phyloP scores from a whole-genome alignment of 768 basidiomycete species.

The Boletellus sp. region DNA sequence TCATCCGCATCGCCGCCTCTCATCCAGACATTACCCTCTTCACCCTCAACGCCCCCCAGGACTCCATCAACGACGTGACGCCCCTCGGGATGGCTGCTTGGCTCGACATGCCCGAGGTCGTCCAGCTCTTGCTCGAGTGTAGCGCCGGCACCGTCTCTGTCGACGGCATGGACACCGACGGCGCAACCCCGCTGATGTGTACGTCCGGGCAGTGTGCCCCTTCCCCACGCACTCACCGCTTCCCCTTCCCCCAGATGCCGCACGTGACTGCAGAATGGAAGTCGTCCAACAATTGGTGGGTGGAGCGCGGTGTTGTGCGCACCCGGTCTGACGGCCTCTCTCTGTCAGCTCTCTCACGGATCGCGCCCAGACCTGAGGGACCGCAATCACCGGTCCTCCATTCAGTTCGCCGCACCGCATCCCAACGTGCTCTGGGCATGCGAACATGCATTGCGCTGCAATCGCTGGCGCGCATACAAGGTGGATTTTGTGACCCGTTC shows the following conservation, averaged over 20 bases:
- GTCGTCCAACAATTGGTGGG: constrained; percentile 67
- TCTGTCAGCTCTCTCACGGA: constrained; percentile 50
- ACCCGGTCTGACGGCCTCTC: constrained; percentile 5
- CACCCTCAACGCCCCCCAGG: constrained; percentile 71
- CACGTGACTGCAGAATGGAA: constrained; percentile 65
- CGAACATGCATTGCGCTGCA: constrained; percentile 59
- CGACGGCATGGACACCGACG: constrained; percentile 69
- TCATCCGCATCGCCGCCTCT: constrained; percentile 51
- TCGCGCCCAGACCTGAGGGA: constrained; percentile 74
- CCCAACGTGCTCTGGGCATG: constrained; percentile 66
- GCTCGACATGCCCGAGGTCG: constrained; percentile 60
- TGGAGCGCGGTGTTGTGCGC: constrained; percentile 6
- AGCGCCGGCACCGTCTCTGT: constrained; percentile 63
- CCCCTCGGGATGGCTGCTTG: constrained; percentile 78
- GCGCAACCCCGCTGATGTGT: constrained; percentile 85
- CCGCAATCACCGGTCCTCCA: constrained; percentile 64
- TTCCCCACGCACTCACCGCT: background rate
- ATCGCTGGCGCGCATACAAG: constrained; percentile 56
- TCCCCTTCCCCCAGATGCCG: constrained; percentile 53
- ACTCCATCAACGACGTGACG: constrained; percentile 67
- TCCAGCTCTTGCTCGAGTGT: constrained; percentile 61
- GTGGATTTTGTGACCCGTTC: constrained; percentile 33
- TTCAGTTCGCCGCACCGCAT: constrained; percentile 65
- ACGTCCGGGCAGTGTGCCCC: constrained; percentile 30
- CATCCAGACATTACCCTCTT: constrained; percentile 61